Evolutionary conservation across 441 rosid species (phyloP).

Genomic region (Aleurites moluccanus): DNA sequence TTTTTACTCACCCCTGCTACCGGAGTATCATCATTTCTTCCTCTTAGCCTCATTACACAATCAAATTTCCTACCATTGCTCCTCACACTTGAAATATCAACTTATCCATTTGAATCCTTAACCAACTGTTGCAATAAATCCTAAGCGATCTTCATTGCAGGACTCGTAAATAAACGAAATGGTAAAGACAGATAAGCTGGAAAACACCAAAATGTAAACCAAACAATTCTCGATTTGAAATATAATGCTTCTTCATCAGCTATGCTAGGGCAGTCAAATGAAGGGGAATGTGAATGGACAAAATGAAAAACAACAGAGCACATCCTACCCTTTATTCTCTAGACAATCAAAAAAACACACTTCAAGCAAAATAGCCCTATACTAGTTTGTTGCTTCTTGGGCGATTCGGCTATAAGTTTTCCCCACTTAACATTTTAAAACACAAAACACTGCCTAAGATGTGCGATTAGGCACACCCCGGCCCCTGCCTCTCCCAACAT

Average conservation of each 20-base stretch:
- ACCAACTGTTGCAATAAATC: not conserved
- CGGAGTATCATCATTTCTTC: no score
- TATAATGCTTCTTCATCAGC: slow-evolving; percentile 18
- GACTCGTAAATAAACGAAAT: no score
- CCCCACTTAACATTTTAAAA: slow-evolving; percentile 13
- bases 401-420: slow-evolving; percentile 3
- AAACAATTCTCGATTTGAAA: slow-evolving; percentile 14
- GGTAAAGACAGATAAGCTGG: not conserved
- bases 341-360: slow-evolving; percentile 20
- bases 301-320: not conserved
- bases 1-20: no score
- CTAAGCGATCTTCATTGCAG: not conserved
- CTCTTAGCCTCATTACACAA: no score
- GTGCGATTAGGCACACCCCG: slow-evolving; percentile 24
- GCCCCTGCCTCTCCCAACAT: slow-evolving; percentile 39
- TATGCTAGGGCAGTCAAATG: slow-evolving; percentile 11
- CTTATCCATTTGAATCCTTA: no score
- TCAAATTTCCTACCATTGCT: no score
- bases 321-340: slow-evolving; percentile 30
- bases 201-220: not conserved
- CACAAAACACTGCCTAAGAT: slow-evolving; percentile 12
- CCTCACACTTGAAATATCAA: no score
- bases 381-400: slow-evolving; percentile 13
- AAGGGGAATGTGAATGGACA: not conserved
- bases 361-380: slow-evolving; percentile 20